phyloP scores from a whole-genome alignment of 192 early-diverging fungal genomes.

The Phlyctochytrium bullatum region DNA sequence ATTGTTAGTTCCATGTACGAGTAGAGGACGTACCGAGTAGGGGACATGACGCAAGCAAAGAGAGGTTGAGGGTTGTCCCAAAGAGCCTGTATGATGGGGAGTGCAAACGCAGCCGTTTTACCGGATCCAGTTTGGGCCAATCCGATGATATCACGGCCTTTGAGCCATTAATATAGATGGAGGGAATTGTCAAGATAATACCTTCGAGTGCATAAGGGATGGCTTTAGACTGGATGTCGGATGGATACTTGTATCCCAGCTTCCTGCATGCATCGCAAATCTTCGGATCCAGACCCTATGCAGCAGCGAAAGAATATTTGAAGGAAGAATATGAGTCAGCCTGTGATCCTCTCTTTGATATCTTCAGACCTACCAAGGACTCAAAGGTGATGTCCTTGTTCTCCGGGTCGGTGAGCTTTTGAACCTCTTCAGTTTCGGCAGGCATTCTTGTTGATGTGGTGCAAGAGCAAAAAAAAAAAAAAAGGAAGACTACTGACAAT shows the following conservation, averaged over 20 bases:
- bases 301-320: too few species aligned
- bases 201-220: conserved; percentile 89
- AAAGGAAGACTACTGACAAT: too few species aligned
- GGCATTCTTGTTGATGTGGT: too few species aligned
- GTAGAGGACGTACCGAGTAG: conserved; percentile 65
- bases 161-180: neutral
- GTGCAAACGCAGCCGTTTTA: conserved; percentile 91
- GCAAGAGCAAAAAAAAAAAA: too few species aligned
- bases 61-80: conserved; percentile 84
- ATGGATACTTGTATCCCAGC: conserved; percentile 82
- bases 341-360: neutral
- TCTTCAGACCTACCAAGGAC: conserved; percentile 2
- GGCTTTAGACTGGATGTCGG: conserved; percentile 87
- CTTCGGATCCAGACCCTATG: conserved; percentile 78
- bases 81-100: conserved; percentile 88
- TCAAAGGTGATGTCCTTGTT: conserved; percentile 5
- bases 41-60: conserved; percentile 95
- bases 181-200: neutral
- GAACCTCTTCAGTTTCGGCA: neutral
- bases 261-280: conserved; percentile 87
- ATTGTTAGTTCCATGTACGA: neutral
- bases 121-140: conserved; percentile 97
- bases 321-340: neutral
- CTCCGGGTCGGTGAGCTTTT: neutral
- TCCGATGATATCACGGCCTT: conserved; percentile 87